Base-by-base conservation (phyloP, 768 basidiomycete genomes). In the Lyophyllum decastes region DNA sequence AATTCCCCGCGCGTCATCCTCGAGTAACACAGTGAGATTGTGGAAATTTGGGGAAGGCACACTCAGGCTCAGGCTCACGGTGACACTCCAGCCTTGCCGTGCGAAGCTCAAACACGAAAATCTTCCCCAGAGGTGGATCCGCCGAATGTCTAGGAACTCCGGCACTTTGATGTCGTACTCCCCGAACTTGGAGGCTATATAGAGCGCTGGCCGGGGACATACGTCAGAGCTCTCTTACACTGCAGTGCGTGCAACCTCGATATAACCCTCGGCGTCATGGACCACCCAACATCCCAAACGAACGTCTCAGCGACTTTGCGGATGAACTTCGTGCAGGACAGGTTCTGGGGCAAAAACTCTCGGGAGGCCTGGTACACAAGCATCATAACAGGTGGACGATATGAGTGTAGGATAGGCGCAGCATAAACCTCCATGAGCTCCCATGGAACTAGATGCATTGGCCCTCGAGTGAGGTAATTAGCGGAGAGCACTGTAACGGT, bases 251-350 rank as follows among this genome's bases (percentile, higher is more conserved):
- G 34, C 21, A 57, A 57, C 26, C 55, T 35, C 22, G 40, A 30
- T 2, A 57, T 51, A 12, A 57, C 21, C 47, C 49, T 47, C 49
- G 52, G 21, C 4, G 55, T 51, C 55, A 51, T 50, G 38, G 52
- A 50, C 2, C 44, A 21, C 40, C 50, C 55, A 25, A 57, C 55
- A 19, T 51, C 55, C 55, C 47, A 50, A 25, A 57, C 17, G 30
- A 57, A 57, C 22, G 55, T 57, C 27, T 57, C 55, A 7, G 48
- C 30, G 17, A 57, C 49, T 14, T 49, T 48, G 34, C 41, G 55
- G 38, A 57, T 57, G 33, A 57, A 57, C 22, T 57, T 51, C 26
- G 40, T 34, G 24, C 48, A 57, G 17, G 52, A 40, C n/a, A 57
- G 43, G 38, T 40, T 57, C 30, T 30, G 46, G 2, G 35, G 48